These are phyloP conservation scores for Saturnispora silvae DNA, from an alignment of 805 yeast species.

Conservation along the genomic window DNA sequence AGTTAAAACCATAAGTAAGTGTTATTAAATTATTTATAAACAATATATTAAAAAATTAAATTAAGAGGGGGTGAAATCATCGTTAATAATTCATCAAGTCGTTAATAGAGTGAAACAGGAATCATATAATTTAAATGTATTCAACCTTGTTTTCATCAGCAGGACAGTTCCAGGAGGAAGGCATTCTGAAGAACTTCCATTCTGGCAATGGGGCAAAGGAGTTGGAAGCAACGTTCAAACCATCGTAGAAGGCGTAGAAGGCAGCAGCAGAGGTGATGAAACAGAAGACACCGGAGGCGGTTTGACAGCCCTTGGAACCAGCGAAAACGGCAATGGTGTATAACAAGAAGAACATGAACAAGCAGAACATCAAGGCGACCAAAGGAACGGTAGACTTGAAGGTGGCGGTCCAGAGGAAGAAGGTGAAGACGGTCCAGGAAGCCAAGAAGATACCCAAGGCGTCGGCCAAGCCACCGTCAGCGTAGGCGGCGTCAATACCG, in stretches of 20 bases:
- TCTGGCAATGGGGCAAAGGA: slow-evolving; percentile 18
- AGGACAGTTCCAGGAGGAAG: slow-evolving; percentile 18
- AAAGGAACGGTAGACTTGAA: slow-evolving; percentile 34
- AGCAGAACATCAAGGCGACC: slow-evolving; percentile 27
- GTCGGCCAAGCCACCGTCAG: slow-evolving; percentile 25
- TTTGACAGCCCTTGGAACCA: slow-evolving; percentile 20
- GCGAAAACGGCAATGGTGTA: slow-evolving; percentile 33
- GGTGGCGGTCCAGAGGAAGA: slow-evolving; percentile 32
- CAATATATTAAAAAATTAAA: no score
- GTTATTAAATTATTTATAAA: no score
- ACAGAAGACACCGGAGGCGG: slow-evolving; percentile 35
- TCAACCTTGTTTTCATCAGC: slow-evolving; percentile 15
- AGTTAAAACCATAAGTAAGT: no score
- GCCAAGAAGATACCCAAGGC: slow-evolving; percentile 37
- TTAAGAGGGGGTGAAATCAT: background rate
- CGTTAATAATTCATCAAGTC: no score
- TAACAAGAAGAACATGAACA: slow-evolving; percentile 32
- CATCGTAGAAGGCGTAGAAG: slow-evolving; percentile 34
- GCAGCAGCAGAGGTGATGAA: slow-evolving; percentile 30
- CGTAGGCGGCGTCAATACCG: slow-evolving; percentile 33
- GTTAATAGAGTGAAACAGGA: no score
- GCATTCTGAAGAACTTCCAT: slow-evolving; percentile 20
- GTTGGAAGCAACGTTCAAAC: slow-evolving; percentile 21
- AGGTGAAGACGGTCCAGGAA: slow-evolving; percentile 39
- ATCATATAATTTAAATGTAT: slow-evolving; percentile 11